These are phyloP conservation scores for Boletus subcaerulescens DNA, from an alignment of 768 basidiomycete species.

Conservation along the genomic window DNA sequence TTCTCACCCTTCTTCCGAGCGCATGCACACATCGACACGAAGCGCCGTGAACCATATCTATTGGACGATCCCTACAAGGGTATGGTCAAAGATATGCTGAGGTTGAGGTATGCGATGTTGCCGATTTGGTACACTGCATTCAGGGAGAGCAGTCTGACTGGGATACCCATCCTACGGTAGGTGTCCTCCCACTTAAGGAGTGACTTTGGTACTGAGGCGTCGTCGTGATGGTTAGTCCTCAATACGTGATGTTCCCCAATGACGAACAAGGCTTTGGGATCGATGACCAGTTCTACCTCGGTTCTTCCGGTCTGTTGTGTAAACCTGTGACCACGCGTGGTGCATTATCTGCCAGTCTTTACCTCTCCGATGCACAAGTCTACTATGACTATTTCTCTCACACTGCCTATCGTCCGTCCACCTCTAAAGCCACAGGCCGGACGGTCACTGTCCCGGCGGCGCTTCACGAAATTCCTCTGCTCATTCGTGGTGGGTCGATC, in stretches of 20 bases:
- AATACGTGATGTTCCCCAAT: slow-evolving; percentile 90
- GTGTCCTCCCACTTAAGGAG: slow-evolving; percentile 10
- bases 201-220: not conserved
- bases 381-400: slow-evolving; percentile 93
- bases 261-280: slow-evolving; percentile 82
- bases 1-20: slow-evolving; percentile 99
- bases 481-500: slow-evolving; percentile 90
- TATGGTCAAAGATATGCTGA: slow-evolving; percentile 73
- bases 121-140: slow-evolving; percentile 99
- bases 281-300: slow-evolving; percentile 94
- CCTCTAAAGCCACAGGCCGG: slow-evolving; percentile 48
- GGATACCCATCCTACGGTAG: slow-evolving; percentile 80
- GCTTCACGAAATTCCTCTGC: slow-evolving; percentile 76
- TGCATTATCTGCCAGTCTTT: slow-evolving; percentile 66
- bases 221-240: slow-evolving; percentile 59
- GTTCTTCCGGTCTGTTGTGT: slow-evolving; percentile 82
- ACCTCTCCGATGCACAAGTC: slow-evolving; percentile 86
- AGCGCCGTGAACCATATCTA: slow-evolving; percentile 93
- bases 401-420: slow-evolving; percentile 59
- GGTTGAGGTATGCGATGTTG: slow-evolving; percentile 80
- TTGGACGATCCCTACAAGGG: slow-evolving; percentile 86
- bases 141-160: slow-evolving; percentile 78
- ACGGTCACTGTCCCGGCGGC: slow-evolving; percentile 75
- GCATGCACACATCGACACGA: slow-evolving; percentile 97
- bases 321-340: slow-evolving; percentile 85